These are phyloP conservation scores for Whalleya microplaca DNA, from an alignment of 2,329 filamentous ascomycete genomes.

Conservation along the genomic window DNA sequence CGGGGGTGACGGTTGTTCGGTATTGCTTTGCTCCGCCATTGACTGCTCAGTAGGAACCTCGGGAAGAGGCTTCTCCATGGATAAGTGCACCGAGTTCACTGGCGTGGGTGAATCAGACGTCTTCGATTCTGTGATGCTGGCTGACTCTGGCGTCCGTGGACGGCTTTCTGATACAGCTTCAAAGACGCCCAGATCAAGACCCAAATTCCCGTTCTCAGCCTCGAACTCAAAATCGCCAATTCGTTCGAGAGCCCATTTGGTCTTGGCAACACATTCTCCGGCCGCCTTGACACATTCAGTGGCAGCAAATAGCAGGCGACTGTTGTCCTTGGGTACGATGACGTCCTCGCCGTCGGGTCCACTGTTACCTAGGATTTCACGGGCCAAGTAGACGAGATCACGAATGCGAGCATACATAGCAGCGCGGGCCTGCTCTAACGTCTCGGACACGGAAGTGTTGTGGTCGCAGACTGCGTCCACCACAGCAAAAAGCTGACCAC, in stretches of 20 bases:
- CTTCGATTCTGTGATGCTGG: conserved; percentile 44
- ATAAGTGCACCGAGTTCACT: conserved; percentile 39
- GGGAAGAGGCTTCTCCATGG: conserved; percentile 70
- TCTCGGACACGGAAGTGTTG: conserved; percentile 68
- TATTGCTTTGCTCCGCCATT: conserved; percentile 22
- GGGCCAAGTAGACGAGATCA: conserved; percentile 78
- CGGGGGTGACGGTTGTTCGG: conserved; percentile 37
- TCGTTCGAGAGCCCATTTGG: conserved; percentile 81
- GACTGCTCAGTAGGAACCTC: conserved; percentile 57
- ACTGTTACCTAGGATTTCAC: conserved; percentile 73
- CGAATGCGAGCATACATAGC: conserved; percentile 80
- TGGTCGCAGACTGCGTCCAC: conserved; percentile 83
- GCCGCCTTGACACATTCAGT: conserved; percentile 88
- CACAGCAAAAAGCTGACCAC: conserved; percentile 76
- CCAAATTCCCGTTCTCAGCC: conserved; percentile 60
- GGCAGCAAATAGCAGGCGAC: conserved; percentile 74
- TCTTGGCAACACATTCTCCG: conserved; percentile 87
- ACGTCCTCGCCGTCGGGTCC: conserved; percentile 75
- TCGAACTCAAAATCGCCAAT: conserved; percentile 93
- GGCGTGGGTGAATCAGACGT: conserved; percentile 32
- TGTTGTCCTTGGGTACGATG: conserved; percentile 79
- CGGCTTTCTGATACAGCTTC: conserved; percentile 44
- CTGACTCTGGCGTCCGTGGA: conserved; percentile 41
- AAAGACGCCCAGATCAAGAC: conserved; percentile 58
- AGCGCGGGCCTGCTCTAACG: conserved; percentile 70